Evolutionary conservation across 768 basidiomycete species (phyloP).

Genomic region (Pleurotus tuber-regium): DNA sequence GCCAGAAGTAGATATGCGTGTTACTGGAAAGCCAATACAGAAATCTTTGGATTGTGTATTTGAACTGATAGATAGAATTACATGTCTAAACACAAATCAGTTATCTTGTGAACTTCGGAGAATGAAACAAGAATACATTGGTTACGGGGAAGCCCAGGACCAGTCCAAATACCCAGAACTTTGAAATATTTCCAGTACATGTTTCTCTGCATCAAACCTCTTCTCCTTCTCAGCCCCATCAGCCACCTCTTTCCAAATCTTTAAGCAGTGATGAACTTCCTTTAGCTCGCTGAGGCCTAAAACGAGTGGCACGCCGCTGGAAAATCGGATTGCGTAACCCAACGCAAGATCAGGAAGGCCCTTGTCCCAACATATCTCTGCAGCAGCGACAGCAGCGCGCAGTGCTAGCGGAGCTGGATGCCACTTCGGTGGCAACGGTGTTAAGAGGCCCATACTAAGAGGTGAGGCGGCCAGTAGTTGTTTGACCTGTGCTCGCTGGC

Average conservation of each 20-base stretch:
- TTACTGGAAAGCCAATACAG: no score
- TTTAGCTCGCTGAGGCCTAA: constrained; percentile 65
- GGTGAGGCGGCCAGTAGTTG: constrained; percentile 81
- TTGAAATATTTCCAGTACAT: constrained; percentile 42
- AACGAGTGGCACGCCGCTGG: constrained; percentile 58
- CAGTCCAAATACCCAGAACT: constrained; percentile 55
- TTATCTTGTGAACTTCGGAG: no score
- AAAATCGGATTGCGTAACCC: constrained; percentile 61
- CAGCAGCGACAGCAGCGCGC: constrained; percentile 38
- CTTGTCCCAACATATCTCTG: constrained; percentile 34
- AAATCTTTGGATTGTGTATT: no score
- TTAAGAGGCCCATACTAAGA: constrained; percentile 80
- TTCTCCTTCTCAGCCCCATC: constrained; percentile 29
- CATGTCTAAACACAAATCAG: no score
- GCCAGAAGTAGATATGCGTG: no score
- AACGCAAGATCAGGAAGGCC: constrained; percentile 67
- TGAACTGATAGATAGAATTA: no score
- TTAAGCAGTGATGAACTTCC: constrained; percentile 76
- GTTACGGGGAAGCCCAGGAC: constrained; percentile 69
- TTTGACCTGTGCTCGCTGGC: constrained; percentile 57
- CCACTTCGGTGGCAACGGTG: constrained; percentile 57
- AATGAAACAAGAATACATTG: no score
- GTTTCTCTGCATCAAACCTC: constrained; percentile 43
- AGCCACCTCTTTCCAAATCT: constrained; percentile 62
- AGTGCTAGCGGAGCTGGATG: constrained; percentile 68